Base-by-base conservation (phyloP, 1,284 basidiomycete genomes). In the Cutaneotrichosporon spelunceum region DNA sequence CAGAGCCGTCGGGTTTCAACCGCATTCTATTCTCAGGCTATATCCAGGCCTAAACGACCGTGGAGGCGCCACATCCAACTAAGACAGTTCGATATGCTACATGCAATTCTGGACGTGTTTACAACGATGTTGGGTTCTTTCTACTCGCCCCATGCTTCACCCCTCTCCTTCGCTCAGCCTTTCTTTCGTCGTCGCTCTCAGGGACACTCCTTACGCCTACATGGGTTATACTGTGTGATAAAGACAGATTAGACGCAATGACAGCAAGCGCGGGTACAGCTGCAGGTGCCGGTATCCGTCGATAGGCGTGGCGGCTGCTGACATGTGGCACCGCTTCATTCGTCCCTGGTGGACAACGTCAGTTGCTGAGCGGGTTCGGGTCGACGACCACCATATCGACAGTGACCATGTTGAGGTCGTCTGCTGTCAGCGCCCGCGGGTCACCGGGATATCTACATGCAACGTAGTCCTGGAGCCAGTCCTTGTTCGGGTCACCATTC, bases 331-430 rank as follows among this genome's bases (percentile, higher is more conserved):
- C 39, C 19, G 2, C 39, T 42, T 6, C 27, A 16, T 10, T 7
- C 26, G 48, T 5, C 48, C n/a, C 21, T 7, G n/a, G 44, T 10
- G 23, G 10, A 11, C 45, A 3, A 9, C 23, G 23, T n/a, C 13
- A 34, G 30, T 52, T 33, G 50, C 30, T 52, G 19, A 52, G n/a
- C 23, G 34, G 23, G 58, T 74, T 75, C n/a, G 75, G 72, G 0
- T 69, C 66, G n/a, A 75, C 62, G 60, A 76, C 73, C 29, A 72
- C 68, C 39, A 76, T 70, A 58, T 77, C 60, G 49, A 64, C 48
- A 3, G 66, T 73, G 55, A 77, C 79, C 53, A 80, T 67, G 70
- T 80, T 79, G 61, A 80, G 72, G 56, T 67, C 56, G 59, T 67
- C 66, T 67, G 54, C 42, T 55, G 34, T 57, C 57, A 48, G 21